Evolutionary conservation across 192 early-diverging fungal genomes (phyloP).

Genomic region (Allomyces javanicus): DNA sequence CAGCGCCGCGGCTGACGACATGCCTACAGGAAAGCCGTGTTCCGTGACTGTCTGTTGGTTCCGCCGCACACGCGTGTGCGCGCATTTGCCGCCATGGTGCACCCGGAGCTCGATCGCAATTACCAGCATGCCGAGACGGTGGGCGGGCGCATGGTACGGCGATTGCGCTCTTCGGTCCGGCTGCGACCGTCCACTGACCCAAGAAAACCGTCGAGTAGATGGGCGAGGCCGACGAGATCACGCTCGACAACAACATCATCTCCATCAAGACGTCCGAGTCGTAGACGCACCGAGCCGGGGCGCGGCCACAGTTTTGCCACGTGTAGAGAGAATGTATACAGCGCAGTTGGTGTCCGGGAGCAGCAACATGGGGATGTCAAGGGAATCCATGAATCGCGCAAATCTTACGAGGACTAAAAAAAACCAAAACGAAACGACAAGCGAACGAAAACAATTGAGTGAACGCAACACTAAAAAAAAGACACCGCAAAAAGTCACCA

Average conservation of each 20-base stretch:
- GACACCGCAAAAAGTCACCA: no score
- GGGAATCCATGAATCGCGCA: no score
- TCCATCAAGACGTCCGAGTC: neutral
- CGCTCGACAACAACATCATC: conserved; percentile 15
- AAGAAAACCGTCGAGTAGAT: conserved; percentile 19
- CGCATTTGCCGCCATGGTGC: conserved; percentile 49
- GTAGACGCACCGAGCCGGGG: neutral
- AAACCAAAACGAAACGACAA: no score
- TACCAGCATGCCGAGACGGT: conserved; percentile 61
- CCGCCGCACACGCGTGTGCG: conserved; percentile 51
- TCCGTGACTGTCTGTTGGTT: conserved; percentile 54
- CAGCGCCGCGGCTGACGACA: conserved; percentile 5
- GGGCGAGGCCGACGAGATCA: conserved; percentile 18
- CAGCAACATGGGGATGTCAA: neutral
- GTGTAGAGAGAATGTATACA: neutral
- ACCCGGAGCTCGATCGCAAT: conserved; percentile 39
- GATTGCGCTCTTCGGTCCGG: no score
- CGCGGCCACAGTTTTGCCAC: neutral
- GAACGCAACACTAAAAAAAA: no score
- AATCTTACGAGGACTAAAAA: no score
- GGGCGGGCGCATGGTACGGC: conserved; percentile 20
- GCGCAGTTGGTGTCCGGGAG: neutral
- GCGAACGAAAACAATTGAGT: no score
- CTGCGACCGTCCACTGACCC: no score
- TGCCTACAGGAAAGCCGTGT: conserved; percentile 27